Percentiles rank a stretch among this genome's conserved stretches.
phyloP scores from a whole-genome alignment of 202 grass and related monocot genomes.

The Setaria viridis region DNA sequence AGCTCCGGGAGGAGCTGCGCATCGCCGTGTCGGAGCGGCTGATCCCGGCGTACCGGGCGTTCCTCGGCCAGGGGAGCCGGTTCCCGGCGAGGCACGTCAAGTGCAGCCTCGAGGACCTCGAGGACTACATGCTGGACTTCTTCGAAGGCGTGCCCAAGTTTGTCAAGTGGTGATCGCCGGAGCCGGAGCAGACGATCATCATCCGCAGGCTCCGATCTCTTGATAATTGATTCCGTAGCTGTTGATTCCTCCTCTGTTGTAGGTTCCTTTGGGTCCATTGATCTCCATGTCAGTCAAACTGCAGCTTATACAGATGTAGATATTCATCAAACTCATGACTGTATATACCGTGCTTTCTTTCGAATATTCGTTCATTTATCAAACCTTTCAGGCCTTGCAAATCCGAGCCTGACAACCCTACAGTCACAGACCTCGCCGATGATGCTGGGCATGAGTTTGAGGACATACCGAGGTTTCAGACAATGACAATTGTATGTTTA shows the following conservation, averaged over 20 bases:
- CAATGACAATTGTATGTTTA: neutral
- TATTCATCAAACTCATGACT: neutral
- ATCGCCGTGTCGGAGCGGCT: conserved; percentile 73
- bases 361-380: neutral
- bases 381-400: neutral
- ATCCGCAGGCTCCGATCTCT: neutral
- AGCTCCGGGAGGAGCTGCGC: conserved; percentile 71
- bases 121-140: conserved; percentile 66
- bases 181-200: conserved; percentile 1
- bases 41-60: conserved; percentile 74
- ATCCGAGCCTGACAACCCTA: neutral
- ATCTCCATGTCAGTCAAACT: neutral
- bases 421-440: neutral
- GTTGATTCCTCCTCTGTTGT: neutral
- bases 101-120: conserved; percentile 71
- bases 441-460: neutral
- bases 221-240: neutral
- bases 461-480: neutral
- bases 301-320: neutral
- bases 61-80: conserved; percentile 51
- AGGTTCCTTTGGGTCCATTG: neutral
- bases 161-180: conserved; percentile 42
- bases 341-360: neutral
- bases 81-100: conserved; percentile 58
- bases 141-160: conserved; percentile 72